Evolutionary conservation across 352 stramenopile species (phyloP).

Genomic region (Blastocystis sp.): DNA sequence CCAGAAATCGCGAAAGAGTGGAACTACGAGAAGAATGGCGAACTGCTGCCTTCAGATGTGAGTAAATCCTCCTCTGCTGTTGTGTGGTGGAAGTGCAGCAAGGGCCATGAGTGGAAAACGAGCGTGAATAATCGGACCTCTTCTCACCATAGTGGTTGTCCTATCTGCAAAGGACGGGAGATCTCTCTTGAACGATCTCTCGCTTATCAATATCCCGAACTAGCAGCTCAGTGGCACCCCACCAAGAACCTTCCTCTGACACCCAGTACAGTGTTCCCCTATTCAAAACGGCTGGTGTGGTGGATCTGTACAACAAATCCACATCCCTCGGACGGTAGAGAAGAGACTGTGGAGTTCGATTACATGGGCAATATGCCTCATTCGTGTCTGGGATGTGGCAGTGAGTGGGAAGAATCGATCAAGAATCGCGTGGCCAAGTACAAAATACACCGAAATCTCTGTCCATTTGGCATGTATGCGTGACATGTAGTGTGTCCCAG

Average conservation of each 20-base stretch:
- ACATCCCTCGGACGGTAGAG: not conserved
- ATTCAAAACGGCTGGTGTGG: conserved; percentile 28
- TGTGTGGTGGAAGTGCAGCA: conserved; percentile 58
- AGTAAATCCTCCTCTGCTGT: not conserved
- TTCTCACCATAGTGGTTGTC: conserved; percentile 48
- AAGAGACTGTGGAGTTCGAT: not conserved
- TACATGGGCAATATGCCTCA: too few species aligned
- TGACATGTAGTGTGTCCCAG: not conserved
- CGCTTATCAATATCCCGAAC: conserved; percentile 35
- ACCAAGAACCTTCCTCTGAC: conserved; percentile 43
- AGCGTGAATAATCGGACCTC: conserved; percentile 56
- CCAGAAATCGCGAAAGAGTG: conserved; percentile 55
- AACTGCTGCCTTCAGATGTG: conserved; percentile 31
- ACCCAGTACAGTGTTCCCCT: conserved; percentile 31
- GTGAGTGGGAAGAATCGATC: conserved; percentile 25
- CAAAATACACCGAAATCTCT: not conserved
- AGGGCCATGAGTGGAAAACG: conserved; percentile 53
- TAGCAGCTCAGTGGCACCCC: conserved; percentile 46
- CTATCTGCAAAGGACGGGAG: not conserved
- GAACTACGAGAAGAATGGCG: conserved; percentile 46
- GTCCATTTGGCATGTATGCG: not conserved
- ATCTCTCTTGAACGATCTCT: conserved; percentile 13
- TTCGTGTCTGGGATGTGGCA: not conserved
- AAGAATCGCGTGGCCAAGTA: conserved; percentile 27
- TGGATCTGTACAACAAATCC: not conserved